phyloP scores from a whole-genome alignment of 192 early-diverging fungal species.

The Entomortierella beljakovae region DNA sequence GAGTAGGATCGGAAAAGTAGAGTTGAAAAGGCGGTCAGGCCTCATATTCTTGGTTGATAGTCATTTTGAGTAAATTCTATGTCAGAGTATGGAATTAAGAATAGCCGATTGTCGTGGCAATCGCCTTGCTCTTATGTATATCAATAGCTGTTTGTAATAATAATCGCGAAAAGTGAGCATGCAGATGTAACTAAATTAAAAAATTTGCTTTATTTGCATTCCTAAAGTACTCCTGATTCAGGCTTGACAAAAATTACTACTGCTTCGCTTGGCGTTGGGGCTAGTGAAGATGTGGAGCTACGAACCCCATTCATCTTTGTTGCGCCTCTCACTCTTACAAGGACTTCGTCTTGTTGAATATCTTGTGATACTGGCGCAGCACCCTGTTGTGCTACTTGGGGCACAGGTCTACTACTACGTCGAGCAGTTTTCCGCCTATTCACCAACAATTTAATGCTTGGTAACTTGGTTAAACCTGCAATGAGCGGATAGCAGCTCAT shows the following conservation, averaged over 20 bases:
- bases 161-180: no score
- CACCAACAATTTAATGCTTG: constrained; percentile 59
- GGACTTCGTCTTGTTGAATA: constrained; percentile 21
- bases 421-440: constrained; percentile 29
- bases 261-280: background rate
- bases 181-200: no score
- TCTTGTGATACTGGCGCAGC: background rate
- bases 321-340: constrained; percentile 31
- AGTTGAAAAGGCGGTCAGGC: no score
- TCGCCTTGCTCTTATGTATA: no score
- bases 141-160: no score
- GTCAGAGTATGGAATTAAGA: no score
- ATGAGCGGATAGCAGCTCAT: constrained; percentile 72
- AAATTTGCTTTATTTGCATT: no score
- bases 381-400: constrained; percentile 7
- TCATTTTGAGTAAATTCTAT: no score
- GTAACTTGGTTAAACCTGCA: constrained; percentile 68
- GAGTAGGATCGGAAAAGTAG: no score
- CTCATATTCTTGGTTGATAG: no score
- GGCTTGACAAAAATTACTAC: constrained; percentile 51
- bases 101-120: no score
- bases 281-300: background rate
- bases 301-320: background rate
- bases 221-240: constrained; percentile 16
- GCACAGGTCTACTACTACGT: constrained; percentile 6